These are phyloP conservation scores for Cladophialophora immunda DNA, from an alignment of 2,329 filamentous ascomycete species.

Conservation along the genomic window DNA sequence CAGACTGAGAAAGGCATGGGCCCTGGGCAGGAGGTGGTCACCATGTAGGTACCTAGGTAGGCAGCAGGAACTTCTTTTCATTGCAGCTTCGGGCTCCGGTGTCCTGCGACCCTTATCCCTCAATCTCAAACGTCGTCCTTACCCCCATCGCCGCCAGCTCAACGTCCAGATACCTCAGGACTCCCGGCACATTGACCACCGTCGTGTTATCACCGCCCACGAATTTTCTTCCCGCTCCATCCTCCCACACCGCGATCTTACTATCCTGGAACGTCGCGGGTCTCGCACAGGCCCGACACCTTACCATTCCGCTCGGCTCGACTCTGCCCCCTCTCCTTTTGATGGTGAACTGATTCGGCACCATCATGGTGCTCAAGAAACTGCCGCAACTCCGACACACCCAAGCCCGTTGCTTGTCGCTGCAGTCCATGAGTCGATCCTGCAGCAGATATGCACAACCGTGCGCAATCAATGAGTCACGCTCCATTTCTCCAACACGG, in stretches of 20 bases:
- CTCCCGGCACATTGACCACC: conserved; percentile 89
- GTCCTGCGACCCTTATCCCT: conserved; percentile 44
- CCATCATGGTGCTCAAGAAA: conserved; percentile 81
- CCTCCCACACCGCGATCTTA: conserved; percentile 84
- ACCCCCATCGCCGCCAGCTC: conserved; percentile 97
- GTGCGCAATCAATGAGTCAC: conserved; percentile 92
- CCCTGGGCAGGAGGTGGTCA: conserved; percentile 26
- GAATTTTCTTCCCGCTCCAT: conserved; percentile 84
- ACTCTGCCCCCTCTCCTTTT: conserved; percentile 51
- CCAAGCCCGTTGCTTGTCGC: conserved; percentile 88
- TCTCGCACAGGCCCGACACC: conserved; percentile 81
- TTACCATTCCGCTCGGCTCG: conserved; percentile 65
- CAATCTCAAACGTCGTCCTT: conserved; percentile 88
- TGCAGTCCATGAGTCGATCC: conserved; percentile 96
- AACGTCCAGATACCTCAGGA: conserved; percentile 91
- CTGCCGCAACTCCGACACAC: conserved; percentile 89
- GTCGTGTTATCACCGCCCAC: conserved; percentile 90
- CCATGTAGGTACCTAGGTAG: conserved; percentile 29
- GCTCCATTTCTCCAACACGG: conserved; percentile 98
- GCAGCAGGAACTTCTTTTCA: not conserved
- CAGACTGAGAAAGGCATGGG: not conserved
- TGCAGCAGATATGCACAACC: conserved; percentile 94
- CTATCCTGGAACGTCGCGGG: conserved; percentile 68
- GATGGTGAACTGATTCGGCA: conserved; percentile 45
- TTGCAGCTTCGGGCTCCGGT: not conserved